Percentiles rank a stretch among this genome's conserved stretches.
Conservation (phyloP, 805 yeast genomes). For the Ogataea pilisensis region DNA sequence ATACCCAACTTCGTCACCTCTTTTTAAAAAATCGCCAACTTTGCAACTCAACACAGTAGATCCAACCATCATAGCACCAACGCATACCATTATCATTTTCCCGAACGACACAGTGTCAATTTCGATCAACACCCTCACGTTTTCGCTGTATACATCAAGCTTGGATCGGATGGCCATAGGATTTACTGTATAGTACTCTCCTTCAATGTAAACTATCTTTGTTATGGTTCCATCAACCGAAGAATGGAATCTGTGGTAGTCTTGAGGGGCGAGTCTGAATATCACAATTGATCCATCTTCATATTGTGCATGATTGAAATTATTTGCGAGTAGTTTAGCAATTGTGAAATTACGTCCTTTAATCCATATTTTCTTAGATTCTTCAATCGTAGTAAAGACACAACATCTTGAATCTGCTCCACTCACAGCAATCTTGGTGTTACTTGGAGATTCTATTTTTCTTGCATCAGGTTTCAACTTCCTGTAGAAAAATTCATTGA, state of each 20-base stretch:
- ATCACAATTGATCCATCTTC: slow-evolving; percentile 63
- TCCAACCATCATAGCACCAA: slow-evolving; percentile 99
- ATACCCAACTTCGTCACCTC: slow-evolving; percentile 88
- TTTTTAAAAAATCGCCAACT: slow-evolving; percentile 50
- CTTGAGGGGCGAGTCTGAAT: slow-evolving; percentile 94
- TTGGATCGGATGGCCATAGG: slow-evolving; percentile 94
- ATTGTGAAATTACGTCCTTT: slow-evolving; percentile 78
- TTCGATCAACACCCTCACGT: slow-evolving; percentile 73
- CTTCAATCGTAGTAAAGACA: slow-evolving; percentile 52
- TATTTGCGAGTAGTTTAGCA: slow-evolving; percentile 39
- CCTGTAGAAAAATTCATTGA: slow-evolving; percentile 88
- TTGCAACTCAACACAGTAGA: slow-evolving; percentile 70
- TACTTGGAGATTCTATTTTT: slow-evolving; percentile 54
- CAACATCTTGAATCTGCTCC: slow-evolving; percentile 89
- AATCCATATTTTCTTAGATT: slow-evolving; percentile 81
- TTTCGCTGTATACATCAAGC: slow-evolving; percentile 90
- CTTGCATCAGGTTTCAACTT: slow-evolving; percentile 68
- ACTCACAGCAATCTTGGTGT: slow-evolving; percentile 53
- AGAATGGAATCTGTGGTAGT: slow-evolving; percentile 88
- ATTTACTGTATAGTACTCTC: slow-evolving; percentile 93
- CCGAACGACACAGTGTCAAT: slow-evolving; percentile 78
- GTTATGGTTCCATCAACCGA: slow-evolving; percentile 78
- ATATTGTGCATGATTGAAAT: slow-evolving; percentile 39
- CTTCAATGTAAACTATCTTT: slow-evolving; percentile 65
- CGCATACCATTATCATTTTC: slow-evolving; percentile 67